Evolutionary conservation across 2,329 filamentous ascomycete species (phyloP).

Genomic region (Ophiosphaerella narmari): DNA sequence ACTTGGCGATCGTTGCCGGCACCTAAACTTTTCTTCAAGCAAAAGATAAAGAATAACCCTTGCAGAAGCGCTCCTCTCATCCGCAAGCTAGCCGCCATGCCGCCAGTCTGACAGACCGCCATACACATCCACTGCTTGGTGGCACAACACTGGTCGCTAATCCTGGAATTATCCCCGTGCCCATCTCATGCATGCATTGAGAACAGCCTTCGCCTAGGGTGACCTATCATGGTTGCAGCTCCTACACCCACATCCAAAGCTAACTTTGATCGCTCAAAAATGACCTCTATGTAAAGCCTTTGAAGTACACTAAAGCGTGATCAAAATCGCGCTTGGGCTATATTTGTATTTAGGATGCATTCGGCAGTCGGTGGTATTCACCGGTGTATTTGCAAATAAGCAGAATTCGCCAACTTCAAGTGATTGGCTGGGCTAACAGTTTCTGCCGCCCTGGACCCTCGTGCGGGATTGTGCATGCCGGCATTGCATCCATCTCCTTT

Average conservation of each 20-base stretch:
- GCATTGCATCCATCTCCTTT: background rate
- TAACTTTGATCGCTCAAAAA: background rate
- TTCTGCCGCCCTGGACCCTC: too few relatives aligned
- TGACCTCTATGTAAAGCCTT: background rate
- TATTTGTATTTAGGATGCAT: too few relatives aligned
- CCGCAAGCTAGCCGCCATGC: background rate
- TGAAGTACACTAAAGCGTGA: background rate
- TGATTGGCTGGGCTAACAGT: too few relatives aligned
- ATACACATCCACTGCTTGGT: constrained; percentile 6
- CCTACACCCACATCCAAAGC: constrained; percentile 6
- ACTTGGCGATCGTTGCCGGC: background rate
- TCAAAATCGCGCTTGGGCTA: background rate
- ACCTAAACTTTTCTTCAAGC: background rate
- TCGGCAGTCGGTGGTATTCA: too few relatives aligned
- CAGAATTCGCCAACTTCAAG: too few relatives aligned
- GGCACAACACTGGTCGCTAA: constrained; percentile 5
- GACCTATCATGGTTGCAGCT: constrained; percentile 6
- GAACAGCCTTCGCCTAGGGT: constrained; percentile 5
- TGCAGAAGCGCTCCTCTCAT: background rate
- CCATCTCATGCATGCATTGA: constrained; percentile 3
- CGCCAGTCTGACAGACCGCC: background rate
- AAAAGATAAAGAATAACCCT: constrained; percentile 1
- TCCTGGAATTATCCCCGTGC: constrained; percentile 6
- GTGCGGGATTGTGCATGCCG: background rate
- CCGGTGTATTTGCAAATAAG: too few relatives aligned